phyloP scores from a whole-genome alignment of 257 asterid species.

The Plantago major region DNA sequence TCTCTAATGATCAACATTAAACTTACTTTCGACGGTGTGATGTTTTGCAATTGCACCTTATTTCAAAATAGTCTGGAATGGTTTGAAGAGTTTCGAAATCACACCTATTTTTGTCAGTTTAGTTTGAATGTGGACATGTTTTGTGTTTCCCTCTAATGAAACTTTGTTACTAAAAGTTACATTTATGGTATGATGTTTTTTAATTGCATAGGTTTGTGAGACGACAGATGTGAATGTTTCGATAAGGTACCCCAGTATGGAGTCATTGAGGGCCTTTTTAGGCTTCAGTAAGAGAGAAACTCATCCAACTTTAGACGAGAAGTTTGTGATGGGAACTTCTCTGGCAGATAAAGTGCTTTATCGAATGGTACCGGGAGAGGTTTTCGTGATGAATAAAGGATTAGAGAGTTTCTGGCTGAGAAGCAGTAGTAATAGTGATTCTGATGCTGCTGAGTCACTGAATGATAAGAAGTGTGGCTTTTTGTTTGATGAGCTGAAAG shows the following conservation, averaged over 20 bases:
- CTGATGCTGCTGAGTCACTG: conserved; percentile 10
- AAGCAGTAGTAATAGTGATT: not conserved
- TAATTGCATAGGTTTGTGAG: conserved; percentile 61
- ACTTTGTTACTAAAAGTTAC: no score
- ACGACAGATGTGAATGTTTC: conserved; percentile 51
- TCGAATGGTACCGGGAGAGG: conserved; percentile 43
- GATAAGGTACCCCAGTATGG: conserved; percentile 72
- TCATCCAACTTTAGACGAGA: conserved; percentile 81
- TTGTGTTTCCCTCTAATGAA: no score
- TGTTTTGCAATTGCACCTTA: no score
- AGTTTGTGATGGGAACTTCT: conserved; percentile 62
- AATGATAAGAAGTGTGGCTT: conserved; percentile 36
- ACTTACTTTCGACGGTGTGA: no score
- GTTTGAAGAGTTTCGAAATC: no score
- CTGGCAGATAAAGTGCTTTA: conserved; percentile 59
- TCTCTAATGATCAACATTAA: no score
- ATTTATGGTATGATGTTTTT: not conserved
- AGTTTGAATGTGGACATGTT: no score
- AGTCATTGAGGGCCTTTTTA: conserved; percentile 58
- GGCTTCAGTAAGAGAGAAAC: conserved; percentile 54
- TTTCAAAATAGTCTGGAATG: no score
- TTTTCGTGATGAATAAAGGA: conserved; percentile 47
- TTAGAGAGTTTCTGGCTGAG: conserved; percentile 59
- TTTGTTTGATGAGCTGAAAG: conserved; percentile 50
- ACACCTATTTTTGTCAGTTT: no score